A percentile compares a stretch with the other conserved stretches of the same genome.
phyloP scores from a whole-genome alignment of 1,139 yeast genomes.

The Yamadazyma dendronema region DNA sequence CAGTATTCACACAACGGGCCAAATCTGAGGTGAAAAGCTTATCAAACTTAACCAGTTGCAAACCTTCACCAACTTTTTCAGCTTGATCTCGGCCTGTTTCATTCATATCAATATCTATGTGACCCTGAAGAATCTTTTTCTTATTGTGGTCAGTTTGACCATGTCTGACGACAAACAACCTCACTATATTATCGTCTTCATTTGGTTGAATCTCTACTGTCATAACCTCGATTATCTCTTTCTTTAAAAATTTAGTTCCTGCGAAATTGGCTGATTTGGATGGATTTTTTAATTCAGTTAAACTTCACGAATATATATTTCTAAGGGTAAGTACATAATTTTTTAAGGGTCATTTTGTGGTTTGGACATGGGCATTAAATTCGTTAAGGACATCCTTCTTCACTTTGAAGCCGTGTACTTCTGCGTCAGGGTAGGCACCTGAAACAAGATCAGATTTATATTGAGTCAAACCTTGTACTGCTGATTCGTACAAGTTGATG shows the following conservation, averaged over 20 bases:
- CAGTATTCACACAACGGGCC: conserved; percentile 56
- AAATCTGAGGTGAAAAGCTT: conserved; percentile 59
- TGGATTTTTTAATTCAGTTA: no score
- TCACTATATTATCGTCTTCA: conserved; percentile 35
- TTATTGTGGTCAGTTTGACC: conserved; percentile 78
- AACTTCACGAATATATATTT: no score
- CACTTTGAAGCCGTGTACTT: conserved; percentile 67
- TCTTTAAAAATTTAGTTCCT: no score
- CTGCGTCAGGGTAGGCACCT: conserved; percentile 58
- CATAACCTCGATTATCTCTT: no score
- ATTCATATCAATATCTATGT: conserved; percentile 60
- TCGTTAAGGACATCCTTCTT: conserved; percentile 61
- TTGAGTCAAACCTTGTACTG: conserved; percentile 49
- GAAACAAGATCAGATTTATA: conserved; percentile 61
- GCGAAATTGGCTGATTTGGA: no score
- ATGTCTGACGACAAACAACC: conserved; percentile 69
- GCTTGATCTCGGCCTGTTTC: conserved; percentile 60
- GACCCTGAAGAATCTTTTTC: conserved; percentile 72
- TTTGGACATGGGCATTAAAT: conserved; percentile 21
- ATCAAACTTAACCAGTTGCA: conserved; percentile 45
- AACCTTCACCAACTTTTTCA: conserved; percentile 41
- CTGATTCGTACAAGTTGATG: conserved; percentile 48
- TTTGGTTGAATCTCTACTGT: conserved; percentile 32
- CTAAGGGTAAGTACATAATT: no score
- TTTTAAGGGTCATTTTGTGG: neutral